Percentiles rank a stretch among this genome's conserved stretches.
These are phyloP conservation scores for Articulospora tetracladia DNA, from an alignment of 495 filamentous ascomycete species.

Conservation along the genomic window DNA sequence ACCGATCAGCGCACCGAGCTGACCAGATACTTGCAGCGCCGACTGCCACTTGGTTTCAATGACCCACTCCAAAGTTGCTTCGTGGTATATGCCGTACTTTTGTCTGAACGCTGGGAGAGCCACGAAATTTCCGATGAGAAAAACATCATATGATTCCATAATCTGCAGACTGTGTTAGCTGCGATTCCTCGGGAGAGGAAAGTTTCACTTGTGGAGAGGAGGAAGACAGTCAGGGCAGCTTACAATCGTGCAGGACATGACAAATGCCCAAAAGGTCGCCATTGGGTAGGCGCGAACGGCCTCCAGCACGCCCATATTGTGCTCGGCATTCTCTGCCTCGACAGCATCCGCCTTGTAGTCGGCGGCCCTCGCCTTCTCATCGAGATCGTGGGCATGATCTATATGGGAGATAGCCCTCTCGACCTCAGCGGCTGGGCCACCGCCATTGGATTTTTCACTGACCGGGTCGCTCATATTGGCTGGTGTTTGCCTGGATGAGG, in stretches of 20 bases:
- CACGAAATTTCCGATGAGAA: constrained; percentile 33
- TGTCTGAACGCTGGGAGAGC: constrained; percentile 31
- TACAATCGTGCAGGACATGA: constrained; percentile 50
- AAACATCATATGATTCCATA: constrained; percentile 43
- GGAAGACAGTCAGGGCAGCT: constrained; percentile 20
- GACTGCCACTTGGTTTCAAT: constrained; percentile 66
- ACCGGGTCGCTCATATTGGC: constrained; percentile 38
- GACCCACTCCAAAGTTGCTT: constrained; percentile 54
- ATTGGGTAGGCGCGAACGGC: constrained; percentile 42
- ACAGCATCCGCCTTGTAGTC: constrained; percentile 34
- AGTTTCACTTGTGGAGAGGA: too few relatives aligned
- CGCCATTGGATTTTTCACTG: constrained; percentile 32
- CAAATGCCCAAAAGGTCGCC: constrained; percentile 45
- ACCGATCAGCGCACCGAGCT: constrained; percentile 67
- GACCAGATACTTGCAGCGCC: constrained; percentile 63
- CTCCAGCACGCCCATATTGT: constrained; percentile 42
- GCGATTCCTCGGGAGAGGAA: too few relatives aligned
- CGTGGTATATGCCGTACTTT: constrained; percentile 34
- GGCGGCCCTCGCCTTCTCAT: constrained; percentile 37
- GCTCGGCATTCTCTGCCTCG: constrained; percentile 18
- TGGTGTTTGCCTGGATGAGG: background rate
- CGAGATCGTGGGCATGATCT: constrained; percentile 37
- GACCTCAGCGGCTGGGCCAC: constrained; percentile 37
- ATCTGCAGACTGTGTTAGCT: constrained; percentile 14
- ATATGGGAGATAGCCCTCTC: constrained; percentile 24